A percentile compares a stretch with the other conserved stretches of the same genome.
phyloP scores from a whole-genome alignment of 2,329 filamentous ascomycete species.

The Rhytidhysteron rufulum region DNA sequence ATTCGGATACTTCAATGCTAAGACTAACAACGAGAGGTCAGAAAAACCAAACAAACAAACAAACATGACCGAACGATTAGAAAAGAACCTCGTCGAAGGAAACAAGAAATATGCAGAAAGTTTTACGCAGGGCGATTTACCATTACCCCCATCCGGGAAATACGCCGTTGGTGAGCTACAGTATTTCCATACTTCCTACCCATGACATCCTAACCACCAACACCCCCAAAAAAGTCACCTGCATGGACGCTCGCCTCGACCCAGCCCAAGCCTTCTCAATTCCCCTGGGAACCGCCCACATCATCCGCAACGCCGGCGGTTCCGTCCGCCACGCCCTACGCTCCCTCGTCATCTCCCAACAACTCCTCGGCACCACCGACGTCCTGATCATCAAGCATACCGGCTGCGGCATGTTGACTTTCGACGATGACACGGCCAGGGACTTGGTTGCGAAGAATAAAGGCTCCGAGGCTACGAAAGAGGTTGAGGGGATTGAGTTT shows the following conservation, averaged over 20 bases:
- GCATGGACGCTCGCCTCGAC: slow-evolving; percentile 76
- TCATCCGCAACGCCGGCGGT: slow-evolving; percentile 65
- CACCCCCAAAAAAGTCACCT: slow-evolving; percentile 55
- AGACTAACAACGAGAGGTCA: too few relatives aligned
- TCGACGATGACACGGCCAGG: slow-evolving; percentile 57
- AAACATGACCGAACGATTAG: slow-evolving; percentile 45
- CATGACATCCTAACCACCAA: not conserved
- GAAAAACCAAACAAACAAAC: too few relatives aligned
- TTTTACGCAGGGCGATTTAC: slow-evolving; percentile 65
- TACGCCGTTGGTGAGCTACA: slow-evolving; percentile 56
- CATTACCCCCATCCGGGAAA: slow-evolving; percentile 66
- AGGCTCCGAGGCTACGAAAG: slow-evolving; percentile 47
- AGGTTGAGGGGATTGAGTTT: slow-evolving; percentile 55
- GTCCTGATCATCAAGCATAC: slow-evolving; percentile 73
- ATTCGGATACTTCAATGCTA: too few relatives aligned
- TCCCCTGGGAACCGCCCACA: slow-evolving; percentile 70
- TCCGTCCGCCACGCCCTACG: slow-evolving; percentile 66
- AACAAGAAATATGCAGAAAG: slow-evolving; percentile 55
- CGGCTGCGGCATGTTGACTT: slow-evolving; percentile 69
- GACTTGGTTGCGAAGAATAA: slow-evolving; percentile 58
- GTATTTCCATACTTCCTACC: slow-evolving; percentile 8
- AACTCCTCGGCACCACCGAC: slow-evolving; percentile 72
- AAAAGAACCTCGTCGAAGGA: slow-evolving; percentile 53
- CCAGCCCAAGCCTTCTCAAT: slow-evolving; percentile 67
- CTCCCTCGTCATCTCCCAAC: slow-evolving; percentile 73